Base-by-base conservation (phyloP, 1,284 basidiomycete species). In the Cryptococcus wingfieldii region DNA sequence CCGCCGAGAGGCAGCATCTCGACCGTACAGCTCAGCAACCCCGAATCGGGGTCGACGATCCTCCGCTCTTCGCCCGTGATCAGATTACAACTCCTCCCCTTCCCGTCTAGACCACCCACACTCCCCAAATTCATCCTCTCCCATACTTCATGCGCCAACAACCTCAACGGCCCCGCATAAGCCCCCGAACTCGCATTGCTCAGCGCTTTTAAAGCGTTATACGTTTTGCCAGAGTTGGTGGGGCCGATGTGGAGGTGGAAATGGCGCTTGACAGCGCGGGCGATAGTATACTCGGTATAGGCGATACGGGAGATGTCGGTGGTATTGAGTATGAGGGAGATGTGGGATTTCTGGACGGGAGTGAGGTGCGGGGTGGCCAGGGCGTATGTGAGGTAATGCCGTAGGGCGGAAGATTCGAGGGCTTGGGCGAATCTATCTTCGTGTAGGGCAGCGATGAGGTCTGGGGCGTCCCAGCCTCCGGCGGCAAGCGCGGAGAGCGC, bases 201-300 rank as follows among this genome's bases (percentile, higher is more conserved):
- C 2, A 98, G 82, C 0, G 93, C 90, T 46, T 90, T 86, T 12
- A 98, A 80, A 0, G 94, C 95, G 66, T 88, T 87, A 72, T 98
- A 87, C 0, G 94, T 98, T 79, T 98, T 98, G 42, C 95, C 95
- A 57, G 89, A 92, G 78, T 98, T 98, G 37, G 95, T 98, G 0
- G 95, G 95, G 0, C 95, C 95, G 56, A 98, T 91, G 71, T 98
- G 95, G 79, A 98, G 86, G 74, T 95, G 89, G 62, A 98, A 80
- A 66, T 87, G 87, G 18, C 95, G 83, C 8, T 81, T 83, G 55
- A 86, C 67, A 2, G 78, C 64, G 6, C 83, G 75, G 0, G 83
- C 80, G 5, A 56, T 39, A 3, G 78, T 57, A 55, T 73, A 78
- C 5, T 64, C 61, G 25, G 73, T 65, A 4, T 42, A 43, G 51